phyloP scores from a whole-genome alignment of 106 monocot species.

The Iris macrosiphon region DNA sequence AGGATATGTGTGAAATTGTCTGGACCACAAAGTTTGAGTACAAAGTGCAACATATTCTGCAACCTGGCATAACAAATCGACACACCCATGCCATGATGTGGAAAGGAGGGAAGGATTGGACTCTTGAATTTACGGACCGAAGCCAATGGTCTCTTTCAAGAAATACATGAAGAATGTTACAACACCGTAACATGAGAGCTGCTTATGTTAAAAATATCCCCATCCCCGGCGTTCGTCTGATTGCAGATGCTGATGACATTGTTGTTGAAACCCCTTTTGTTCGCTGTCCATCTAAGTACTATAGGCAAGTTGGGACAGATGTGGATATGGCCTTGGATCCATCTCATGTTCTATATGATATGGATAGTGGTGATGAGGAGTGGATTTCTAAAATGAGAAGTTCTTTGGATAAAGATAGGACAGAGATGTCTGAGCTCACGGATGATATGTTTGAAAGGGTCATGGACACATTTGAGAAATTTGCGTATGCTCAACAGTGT shows the following conservation, averaged over 20 bases:
- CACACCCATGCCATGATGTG: slow-evolving; percentile 99
- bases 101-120: slow-evolving; percentile 94
- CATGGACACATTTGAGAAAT: slow-evolving; percentile 84
- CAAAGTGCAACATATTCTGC: slow-evolving; percentile 66
- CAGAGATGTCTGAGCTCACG: slow-evolving; percentile 24
- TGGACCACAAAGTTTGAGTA: slow-evolving; percentile 46
- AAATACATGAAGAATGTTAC: slow-evolving; percentile 81
- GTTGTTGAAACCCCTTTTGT: slow-evolving; percentile 31
- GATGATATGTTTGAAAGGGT: slow-evolving; percentile 71
- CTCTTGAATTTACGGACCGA: slow-evolving; percentile 77
- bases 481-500: slow-evolving; percentile 59
- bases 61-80: slow-evolving; percentile 81
- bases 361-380: slow-evolving; percentile 90
- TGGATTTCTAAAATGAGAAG: slow-evolving; percentile 56
- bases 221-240: slow-evolving; percentile 67
- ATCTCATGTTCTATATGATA: slow-evolving; percentile 73
- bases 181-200: slow-evolving; percentile 68
- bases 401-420: slow-evolving; percentile 9
- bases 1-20: slow-evolving; percentile 57
- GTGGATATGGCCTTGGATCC: slow-evolving; percentile 75
- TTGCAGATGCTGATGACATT: slow-evolving; percentile 35
- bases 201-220: slow-evolving; percentile 86
- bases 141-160: slow-evolving; percentile 87
- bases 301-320: slow-evolving; percentile 58
- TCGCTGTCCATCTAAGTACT: slow-evolving; percentile 45